Conservation (phyloP, 371 early-diverging fungal species). For the Syncephalastrum monosporum region DNA sequence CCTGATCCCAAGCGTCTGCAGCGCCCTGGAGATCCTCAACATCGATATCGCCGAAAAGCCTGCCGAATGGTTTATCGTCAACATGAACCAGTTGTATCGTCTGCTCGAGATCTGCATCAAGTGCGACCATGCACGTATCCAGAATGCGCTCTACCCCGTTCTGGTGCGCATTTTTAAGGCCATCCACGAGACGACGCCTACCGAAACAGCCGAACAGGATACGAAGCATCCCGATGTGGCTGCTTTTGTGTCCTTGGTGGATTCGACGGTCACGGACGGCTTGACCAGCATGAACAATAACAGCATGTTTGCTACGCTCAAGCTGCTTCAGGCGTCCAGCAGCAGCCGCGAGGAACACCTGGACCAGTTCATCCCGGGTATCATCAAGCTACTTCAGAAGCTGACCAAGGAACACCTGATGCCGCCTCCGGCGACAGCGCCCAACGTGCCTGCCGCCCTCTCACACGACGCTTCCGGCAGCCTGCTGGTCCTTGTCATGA, state of each 20-base stretch:
- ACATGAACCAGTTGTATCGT: conserved; percentile 65
- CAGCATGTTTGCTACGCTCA: conserved; percentile 70
- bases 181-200: conserved; percentile 36
- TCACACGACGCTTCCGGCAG: conserved; percentile 56
- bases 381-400: conserved; percentile 83
- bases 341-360: conserved; percentile 66
- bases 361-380: conserved; percentile 69
- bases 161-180: conserved; percentile 62
- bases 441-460: conserved; percentile 5
- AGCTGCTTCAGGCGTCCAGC: conserved; percentile 72
- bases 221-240: conserved; percentile 51
- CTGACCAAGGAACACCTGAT: conserved; percentile 78
- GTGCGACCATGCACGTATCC: conserved; percentile 63
- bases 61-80: conserved; percentile 64
- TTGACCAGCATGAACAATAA: conserved; percentile 58
- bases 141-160: conserved; percentile 66
- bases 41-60: conserved; percentile 62
- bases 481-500: conserved; percentile 65
- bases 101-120: conserved; percentile 69
- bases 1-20: conserved; percentile 49
- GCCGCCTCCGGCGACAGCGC: conserved; percentile 21
- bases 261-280: conserved; percentile 63
- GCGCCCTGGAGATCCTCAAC: conserved; percentile 70
- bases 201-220: conserved; percentile 33
- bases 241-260: conserved; percentile 58